These are phyloP conservation scores for Phellopilus nigrolimitatus DNA, from an alignment of 1,284 basidiomycete species.

Conservation along the genomic window DNA sequence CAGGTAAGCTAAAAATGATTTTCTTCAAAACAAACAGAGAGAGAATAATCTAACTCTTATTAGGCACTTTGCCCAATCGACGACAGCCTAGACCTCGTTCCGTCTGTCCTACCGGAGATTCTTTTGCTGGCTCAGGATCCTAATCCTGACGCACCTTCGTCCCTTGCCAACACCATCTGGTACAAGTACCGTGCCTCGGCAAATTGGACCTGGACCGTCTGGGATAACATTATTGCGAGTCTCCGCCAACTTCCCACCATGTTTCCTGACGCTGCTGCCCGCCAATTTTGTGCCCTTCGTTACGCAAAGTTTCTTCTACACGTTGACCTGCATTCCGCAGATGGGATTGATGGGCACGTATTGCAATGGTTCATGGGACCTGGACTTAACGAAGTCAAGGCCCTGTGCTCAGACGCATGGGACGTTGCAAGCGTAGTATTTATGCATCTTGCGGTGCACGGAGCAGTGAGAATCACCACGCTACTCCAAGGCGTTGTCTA, in stretches of 20 bases:
- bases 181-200: slow-evolving; percentile 67
- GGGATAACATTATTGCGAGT: slow-evolving; percentile 72
- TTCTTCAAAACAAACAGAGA: slow-evolving; percentile 25
- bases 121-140: slow-evolving; percentile 54
- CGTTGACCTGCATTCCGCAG: slow-evolving; percentile 67
- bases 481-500: slow-evolving; percentile 69
- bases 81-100: slow-evolving; percentile 46
- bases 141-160: slow-evolving; percentile 53
- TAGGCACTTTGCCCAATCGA: slow-evolving; percentile 44
- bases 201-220: slow-evolving; percentile 74
- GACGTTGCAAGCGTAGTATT: slow-evolving; percentile 56
- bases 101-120: slow-evolving; percentile 61
- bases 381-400: slow-evolving; percentile 56
- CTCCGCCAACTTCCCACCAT: slow-evolving; percentile 60
- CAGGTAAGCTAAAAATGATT: slow-evolving; percentile 39
- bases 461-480: slow-evolving; percentile 64
- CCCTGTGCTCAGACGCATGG: slow-evolving; percentile 58
- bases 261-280: slow-evolving; percentile 41
- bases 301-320: slow-evolving; percentile 67
- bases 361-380: slow-evolving; percentile 63
- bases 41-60: not conserved
- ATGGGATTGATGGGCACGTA: slow-evolving; percentile 63
- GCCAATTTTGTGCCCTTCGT: slow-evolving; percentile 49
- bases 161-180: slow-evolving; percentile 72
- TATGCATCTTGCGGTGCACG: slow-evolving; percentile 59